phyloP scores from a whole-genome alignment of 2,329 filamentous ascomycete genomes.

The Cyphellophora europaea region DNA sequence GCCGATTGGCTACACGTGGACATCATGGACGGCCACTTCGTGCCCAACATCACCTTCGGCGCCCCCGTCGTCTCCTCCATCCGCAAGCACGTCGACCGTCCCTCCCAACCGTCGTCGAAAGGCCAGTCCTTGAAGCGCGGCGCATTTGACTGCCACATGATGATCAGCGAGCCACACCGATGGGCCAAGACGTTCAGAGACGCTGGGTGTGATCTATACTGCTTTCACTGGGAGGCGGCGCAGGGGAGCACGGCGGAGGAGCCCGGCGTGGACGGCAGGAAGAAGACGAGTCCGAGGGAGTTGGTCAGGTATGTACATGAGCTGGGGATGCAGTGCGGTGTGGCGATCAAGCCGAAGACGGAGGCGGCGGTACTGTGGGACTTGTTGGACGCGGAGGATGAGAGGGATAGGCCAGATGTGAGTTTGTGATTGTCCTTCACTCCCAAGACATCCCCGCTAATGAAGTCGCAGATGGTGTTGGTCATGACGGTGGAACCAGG shows the following conservation, averaged over 20 bases:
- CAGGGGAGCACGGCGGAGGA: conserved; percentile 74
- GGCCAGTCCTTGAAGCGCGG: conserved; percentile 53
- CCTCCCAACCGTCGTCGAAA: conserved; percentile 45
- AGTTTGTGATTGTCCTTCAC: conserved; percentile 29
- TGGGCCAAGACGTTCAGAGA: conserved; percentile 95
- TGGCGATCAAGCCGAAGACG: conserved; percentile 92
- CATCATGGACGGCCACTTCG: conserved; percentile 89
- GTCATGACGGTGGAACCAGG: conserved; percentile 98
- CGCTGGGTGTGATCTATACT: conserved; percentile 96
- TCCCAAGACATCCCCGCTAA: conserved; percentile 2
- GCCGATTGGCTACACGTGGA: conserved; percentile 74
- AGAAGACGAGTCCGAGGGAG: conserved; percentile 68
- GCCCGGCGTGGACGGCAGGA: conserved; percentile 59
- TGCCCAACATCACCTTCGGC: conserved; percentile 96
- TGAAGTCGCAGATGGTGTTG: conserved; percentile 72
- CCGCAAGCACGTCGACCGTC: conserved; percentile 70
- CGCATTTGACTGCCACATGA: conserved; percentile 99
- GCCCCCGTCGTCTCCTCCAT: conserved; percentile 93
- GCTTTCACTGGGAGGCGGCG: conserved; percentile 98
- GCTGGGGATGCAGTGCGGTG: conserved; percentile 77
- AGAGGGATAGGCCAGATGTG: conserved; percentile 79
- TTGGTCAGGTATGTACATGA: conserved; percentile 87
- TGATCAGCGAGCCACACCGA: conserved; percentile 90
- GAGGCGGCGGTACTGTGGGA: conserved; percentile 87
- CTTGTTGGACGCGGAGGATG: conserved; percentile 63